Base-by-base conservation (phyloP, 2,329 filamentous ascomycete genomes). In the Didymella keratinophila region DNA sequence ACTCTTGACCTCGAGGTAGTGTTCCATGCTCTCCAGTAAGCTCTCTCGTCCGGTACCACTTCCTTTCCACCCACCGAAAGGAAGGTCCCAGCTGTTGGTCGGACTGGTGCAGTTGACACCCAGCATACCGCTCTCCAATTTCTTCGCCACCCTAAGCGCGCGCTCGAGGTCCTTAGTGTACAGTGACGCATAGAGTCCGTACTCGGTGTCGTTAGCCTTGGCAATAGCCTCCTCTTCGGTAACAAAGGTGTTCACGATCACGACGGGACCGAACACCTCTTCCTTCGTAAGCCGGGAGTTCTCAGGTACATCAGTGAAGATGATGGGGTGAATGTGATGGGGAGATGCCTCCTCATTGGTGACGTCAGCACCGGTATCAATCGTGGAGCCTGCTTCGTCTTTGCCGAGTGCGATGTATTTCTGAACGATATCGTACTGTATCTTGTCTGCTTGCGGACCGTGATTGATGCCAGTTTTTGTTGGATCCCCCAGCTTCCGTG, bases 231-330 rank as follows among this genome's bases (percentile, higher is more conserved):
- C 77, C 11, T 68, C 66, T 54, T 78, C 75, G 1, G 69, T 71
- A 20, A 59, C 58, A 63, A 79, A 78, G 0, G 70, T 71, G 63
- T 74, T 72, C 37, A 78, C 71, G 14, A 69, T 59, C n/a, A 76
- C 71, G 5, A 78, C 74, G 1, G 78, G 73, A 5, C 77, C 76
- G 50, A 79, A 78, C 14, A 78, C 72, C 59, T 79, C 76, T 51
- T 77, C 69, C 28, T 66, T 73, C 21, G 70, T 63, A 18, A 76
- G 69, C 30, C 65, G 76, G 1, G 78, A 74, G 30, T 77, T 68
- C 61, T 81, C 78, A 12, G 78, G 74, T 5, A 78, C 73, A 48
- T 80, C 68, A n/a, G 76, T 66, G 70, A 83, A 83, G 41, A 83
- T 78, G 12, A 79, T 79, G 1, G 81, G 81, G 55, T 78, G 73